A percentile compares a stretch with the other conserved stretches of the same genome.
These are phyloP conservation scores for Avena insularis DNA, from an alignment of 176 grass and related monocot species.

Conservation along the genomic window DNA sequence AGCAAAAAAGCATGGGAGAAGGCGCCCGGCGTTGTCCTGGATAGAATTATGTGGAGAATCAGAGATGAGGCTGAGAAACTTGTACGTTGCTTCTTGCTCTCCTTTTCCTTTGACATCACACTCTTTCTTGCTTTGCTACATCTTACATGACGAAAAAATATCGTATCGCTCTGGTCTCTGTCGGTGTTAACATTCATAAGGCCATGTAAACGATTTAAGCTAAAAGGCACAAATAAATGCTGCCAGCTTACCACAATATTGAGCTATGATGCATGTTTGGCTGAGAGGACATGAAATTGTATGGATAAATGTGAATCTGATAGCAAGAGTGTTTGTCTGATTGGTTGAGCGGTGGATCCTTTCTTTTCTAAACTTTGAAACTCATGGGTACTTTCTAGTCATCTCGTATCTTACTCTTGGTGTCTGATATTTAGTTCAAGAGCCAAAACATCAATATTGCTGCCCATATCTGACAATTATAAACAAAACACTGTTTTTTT, in stretches of 20 bases:
- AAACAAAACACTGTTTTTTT: neutral
- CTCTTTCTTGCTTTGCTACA: slow-evolving; percentile 1
- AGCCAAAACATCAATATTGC: slow-evolving; percentile 10
- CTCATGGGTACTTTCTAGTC: neutral
- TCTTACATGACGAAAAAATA: neutral
- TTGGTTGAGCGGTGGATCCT: neutral
- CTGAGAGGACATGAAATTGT: slow-evolving; percentile 8
- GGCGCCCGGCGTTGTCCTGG: slow-evolving; percentile 47
- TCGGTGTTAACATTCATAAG: slow-evolving; percentile 9
- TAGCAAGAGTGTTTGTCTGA: neutral
- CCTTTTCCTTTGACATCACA: neutral
- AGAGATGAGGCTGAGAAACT: slow-evolving; percentile 28
- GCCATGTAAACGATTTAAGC: neutral
- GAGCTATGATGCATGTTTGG: neutral
- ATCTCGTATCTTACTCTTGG: neutral
- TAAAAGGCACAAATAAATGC: neutral
- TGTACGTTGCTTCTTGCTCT: neutral
- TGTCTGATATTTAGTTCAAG: slow-evolving; percentile 6
- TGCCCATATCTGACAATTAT: neutral
- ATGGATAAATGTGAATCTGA: slow-evolving; percentile 5
- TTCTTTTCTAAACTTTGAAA: slow-evolving; percentile 8
- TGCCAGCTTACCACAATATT: neutral
- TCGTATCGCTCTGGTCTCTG: neutral
- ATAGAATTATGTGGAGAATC: neutral
- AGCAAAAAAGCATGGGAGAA: slow-evolving; percentile 48